These are phyloP conservation scores for Blepharisma japonicum DNA, from an alignment of 73 alveolate species.

Conservation along the genomic window DNA sequence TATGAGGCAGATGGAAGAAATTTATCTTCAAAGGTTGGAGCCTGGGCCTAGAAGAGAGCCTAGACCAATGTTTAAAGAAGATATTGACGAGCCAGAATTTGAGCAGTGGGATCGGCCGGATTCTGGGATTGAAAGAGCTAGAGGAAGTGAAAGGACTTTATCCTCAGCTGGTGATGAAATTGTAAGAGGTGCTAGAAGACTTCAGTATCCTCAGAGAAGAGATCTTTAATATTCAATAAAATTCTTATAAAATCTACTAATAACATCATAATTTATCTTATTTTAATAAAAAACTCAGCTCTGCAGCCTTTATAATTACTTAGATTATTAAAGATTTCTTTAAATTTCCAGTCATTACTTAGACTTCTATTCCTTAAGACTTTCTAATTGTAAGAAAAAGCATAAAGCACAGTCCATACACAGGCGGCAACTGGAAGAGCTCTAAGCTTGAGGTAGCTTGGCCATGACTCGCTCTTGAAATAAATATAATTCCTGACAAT, in stretches of 20 bases:
- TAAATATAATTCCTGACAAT: too few relatives aligned
- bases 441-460: too few relatives aligned
- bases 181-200: not conserved
- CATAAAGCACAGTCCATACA: too few relatives aligned
- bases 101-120: slow-evolving; percentile 27
- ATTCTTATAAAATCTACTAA: not conserved
- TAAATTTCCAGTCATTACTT: too few relatives aligned
- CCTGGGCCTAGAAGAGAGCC: not conserved
- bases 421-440: too few relatives aligned
- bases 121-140: not conserved
- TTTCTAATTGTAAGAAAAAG: too few relatives aligned
- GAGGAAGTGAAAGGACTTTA: not conserved
- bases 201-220: slow-evolving; percentile 15
- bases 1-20: slow-evolving; percentile 13
- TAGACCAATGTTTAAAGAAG: not conserved
- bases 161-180: slow-evolving; percentile 18
- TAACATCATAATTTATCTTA: too few relatives aligned
- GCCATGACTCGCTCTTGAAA: too few relatives aligned
- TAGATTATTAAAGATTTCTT: too few relatives aligned
- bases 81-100: not conserved
- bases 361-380: too few relatives aligned
- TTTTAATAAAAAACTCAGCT: too few relatives aligned
- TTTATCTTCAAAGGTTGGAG: slow-evolving; percentile 18
- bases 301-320: too few relatives aligned
- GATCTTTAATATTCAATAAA: not conserved